These are phyloP conservation scores for Clonostachys byssicola DNA, from an alignment of 2,329 filamentous ascomycete genomes.

Conservation along the genomic window DNA sequence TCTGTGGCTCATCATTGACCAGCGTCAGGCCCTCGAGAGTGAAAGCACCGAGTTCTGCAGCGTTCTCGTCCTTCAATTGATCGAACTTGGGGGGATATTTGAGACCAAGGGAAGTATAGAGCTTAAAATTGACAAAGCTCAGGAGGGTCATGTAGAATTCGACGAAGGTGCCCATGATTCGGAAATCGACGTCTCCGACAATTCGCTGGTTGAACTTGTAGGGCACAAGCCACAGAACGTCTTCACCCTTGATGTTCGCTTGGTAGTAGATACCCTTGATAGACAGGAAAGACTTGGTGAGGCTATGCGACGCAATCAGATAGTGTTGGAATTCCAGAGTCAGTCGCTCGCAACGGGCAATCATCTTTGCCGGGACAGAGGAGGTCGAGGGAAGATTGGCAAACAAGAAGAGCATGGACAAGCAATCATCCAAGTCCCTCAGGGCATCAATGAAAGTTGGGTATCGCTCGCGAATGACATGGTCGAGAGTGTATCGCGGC, in stretches of 20 bases:
- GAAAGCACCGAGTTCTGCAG: slow-evolving; percentile 87
- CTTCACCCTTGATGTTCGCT: slow-evolving; percentile 93
- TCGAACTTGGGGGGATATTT: slow-evolving; percentile 97
- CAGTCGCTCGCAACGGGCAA: slow-evolving; percentile 88
- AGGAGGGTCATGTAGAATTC: slow-evolving; percentile 98
- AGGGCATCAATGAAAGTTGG: slow-evolving; percentile 94
- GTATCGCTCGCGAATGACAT: slow-evolving; percentile 97
- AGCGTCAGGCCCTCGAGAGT: slow-evolving; percentile 74
- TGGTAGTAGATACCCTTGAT: slow-evolving; percentile 99
- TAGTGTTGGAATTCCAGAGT: slow-evolving; percentile 98
- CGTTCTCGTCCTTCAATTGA: slow-evolving; percentile 77
- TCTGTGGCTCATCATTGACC: slow-evolving; percentile 43
- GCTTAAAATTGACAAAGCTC: slow-evolving; percentile 91
- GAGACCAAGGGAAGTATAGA: slow-evolving; percentile 87
- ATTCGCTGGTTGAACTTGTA: slow-evolving; percentile 97
- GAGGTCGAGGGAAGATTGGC: slow-evolving; percentile 90
- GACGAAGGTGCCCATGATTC: slow-evolving; percentile 98
- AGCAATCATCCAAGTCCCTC: slow-evolving; percentile 90
- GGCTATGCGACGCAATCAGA: slow-evolving; percentile 83
- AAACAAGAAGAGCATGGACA: slow-evolving; percentile 97
- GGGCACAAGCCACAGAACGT: slow-evolving; percentile 93
- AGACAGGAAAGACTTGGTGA: slow-evolving; percentile 94
- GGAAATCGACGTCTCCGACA: slow-evolving; percentile 91
- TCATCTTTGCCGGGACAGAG: slow-evolving; percentile 89
- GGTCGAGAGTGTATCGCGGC: slow-evolving; percentile 86